phyloP scores from a whole-genome alignment of 176 grass and related monocot genomes.

The Zea luxurians region DNA sequence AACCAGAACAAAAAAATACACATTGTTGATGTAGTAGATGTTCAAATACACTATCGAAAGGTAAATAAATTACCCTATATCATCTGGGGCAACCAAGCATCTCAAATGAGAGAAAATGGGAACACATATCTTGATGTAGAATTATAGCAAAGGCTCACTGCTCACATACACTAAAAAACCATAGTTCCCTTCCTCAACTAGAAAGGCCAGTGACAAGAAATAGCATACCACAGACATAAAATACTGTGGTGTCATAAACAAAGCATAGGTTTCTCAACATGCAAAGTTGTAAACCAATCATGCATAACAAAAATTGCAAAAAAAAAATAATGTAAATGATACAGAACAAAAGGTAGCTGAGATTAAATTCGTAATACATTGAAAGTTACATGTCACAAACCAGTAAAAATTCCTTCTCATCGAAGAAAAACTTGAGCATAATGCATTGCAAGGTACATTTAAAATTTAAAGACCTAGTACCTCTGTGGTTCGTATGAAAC shows the following conservation, averaged over 20 bases:
- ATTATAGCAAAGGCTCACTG: not conserved
- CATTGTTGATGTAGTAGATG: not conserved
- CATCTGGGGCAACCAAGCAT: not conserved
- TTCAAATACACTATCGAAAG: not conserved
- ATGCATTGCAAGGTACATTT: slow-evolving; percentile 12
- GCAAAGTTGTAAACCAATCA: slow-evolving; percentile 25
- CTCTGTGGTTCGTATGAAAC: slow-evolving; percentile 2
- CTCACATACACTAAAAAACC: not conserved
- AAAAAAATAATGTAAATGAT: not conserved
- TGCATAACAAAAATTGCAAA: not conserved
- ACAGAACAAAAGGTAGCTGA: not conserved
- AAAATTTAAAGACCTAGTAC: slow-evolving; percentile 19
- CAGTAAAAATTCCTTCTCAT: not conserved
- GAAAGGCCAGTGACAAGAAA: not conserved
- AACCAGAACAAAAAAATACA: slow-evolving; percentile 14
- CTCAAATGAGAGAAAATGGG: not conserved
- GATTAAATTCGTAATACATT: not conserved
- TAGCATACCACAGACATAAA: not conserved
- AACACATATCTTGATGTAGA: not conserved
- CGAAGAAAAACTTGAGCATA: not conserved
- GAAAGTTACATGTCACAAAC: slow-evolving; percentile 19
- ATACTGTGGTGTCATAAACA: not conserved
- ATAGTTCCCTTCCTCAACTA: not conserved
- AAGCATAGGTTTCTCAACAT: not conserved
- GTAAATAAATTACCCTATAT: not conserved